Evolutionary conservation across 352 stramenopile genomes (phyloP), one percentile per base, ranked within the genome.

Genomic region (Pythium myriotylum): DNA sequence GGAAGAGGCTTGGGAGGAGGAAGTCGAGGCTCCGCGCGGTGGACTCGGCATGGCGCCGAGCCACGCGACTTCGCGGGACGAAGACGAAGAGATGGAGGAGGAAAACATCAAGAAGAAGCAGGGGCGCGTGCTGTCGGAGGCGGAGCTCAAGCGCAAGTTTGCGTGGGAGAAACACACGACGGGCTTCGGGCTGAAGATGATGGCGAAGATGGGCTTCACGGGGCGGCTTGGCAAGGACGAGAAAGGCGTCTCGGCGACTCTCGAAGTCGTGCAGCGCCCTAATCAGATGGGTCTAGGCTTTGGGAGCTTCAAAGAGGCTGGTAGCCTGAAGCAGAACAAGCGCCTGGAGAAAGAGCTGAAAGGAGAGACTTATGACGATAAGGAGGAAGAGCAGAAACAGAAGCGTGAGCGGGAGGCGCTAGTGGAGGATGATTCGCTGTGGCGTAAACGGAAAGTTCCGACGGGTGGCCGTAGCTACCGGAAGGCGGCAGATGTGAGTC

Each of bases 151-250:
- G 57, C 55, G 66, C 50, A 81, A 70, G 37, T 86, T 76, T 54
- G 51, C 68, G 35, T 99, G 96, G 96, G 87, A 98, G 79, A 98
- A 97, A 71, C 96, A 99, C 76, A 98, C 95, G 16, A 98, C 97
- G 62, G 96, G 95, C 23, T 98, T 99, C 61, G 96, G 95, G 12
- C 88, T 94, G 57, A 98, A 98, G 72, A 90, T 99, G 73, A 72
- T 99, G 50, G 68, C 87, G 23, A 99, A 98, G 73, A 98, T 99
- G 93, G 96, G 96, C 41, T 99, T 98, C 65, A 91, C 77, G 17
- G 95, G 94, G 14, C 92, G 95, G 19, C 70, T 99, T 23, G 95
- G 95, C 24, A 97, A 96, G 63, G 85, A 97, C 41, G 89, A 97
- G 57, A 89, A 91, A 52, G 94, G 95, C 47, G 94, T 99, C 32